These are phyloP conservation scores for Pseudogymnoascus sp. DNA, from an alignment of 2,329 filamentous ascomycete species.

Conservation along the genomic window DNA sequence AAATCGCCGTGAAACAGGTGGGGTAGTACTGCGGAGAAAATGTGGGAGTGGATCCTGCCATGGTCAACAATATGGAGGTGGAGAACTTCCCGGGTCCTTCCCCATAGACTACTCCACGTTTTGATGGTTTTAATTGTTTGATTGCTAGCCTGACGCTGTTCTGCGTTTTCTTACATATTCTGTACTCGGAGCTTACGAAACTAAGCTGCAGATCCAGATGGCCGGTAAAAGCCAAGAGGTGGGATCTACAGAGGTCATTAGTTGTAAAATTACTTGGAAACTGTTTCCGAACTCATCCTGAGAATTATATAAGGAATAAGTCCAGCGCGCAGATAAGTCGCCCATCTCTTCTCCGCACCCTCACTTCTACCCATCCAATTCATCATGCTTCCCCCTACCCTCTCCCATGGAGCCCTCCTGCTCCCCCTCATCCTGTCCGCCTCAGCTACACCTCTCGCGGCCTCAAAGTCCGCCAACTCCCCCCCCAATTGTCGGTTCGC, in stretches of 20 bases:
- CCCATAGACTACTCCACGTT: background rate
- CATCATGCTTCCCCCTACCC: background rate
- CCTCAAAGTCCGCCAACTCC: slow-evolving; percentile 9
- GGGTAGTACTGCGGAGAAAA: background rate
- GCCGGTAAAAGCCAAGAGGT: background rate
- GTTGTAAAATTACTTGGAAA: background rate
- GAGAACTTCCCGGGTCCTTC: background rate
- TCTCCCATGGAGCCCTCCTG: background rate
- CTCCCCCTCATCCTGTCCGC: background rate
- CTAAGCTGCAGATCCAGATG: background rate
- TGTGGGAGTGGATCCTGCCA: background rate
- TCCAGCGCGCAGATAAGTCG: background rate
- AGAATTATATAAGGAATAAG: background rate
- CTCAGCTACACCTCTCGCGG: background rate
- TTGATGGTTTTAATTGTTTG: background rate
- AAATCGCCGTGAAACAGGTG: background rate
- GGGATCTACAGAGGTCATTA: background rate
- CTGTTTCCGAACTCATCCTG: background rate
- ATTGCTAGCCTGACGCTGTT: background rate
- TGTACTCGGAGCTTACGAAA: background rate
- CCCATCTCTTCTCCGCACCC: background rate
- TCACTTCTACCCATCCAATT: background rate
- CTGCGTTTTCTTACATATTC: background rate
- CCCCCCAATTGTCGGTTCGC: slow-evolving; percentile 22
- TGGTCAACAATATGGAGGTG: background rate